Base-by-base conservation (phyloP, 768 basidiomycete species). In the Lentinus brumalis region DNA sequence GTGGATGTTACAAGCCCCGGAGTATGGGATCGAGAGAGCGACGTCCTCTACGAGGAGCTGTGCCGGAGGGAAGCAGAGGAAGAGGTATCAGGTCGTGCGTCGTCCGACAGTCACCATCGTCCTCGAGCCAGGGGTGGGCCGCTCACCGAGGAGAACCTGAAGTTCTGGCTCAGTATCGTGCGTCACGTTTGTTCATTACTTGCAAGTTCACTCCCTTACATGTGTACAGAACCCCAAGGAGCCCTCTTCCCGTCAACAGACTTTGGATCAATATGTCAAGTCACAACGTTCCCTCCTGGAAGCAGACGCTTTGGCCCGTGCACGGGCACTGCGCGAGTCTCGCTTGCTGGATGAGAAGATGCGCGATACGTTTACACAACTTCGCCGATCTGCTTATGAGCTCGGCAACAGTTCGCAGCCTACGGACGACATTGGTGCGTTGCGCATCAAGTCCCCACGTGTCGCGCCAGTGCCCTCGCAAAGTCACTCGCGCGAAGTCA, bases 1-100 rank as follows among this genome's bases (percentile, higher is more conserved):
- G 94, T 99, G 29, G 84, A 92, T 72, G 97, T 97, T 21, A 83
- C 87, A 3, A 85, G 87, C 31, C 86, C 88, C 10, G 93, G 94
- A 1, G 83, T 91, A 8, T 99, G 97, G 97, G 93, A 92, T 0
- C 82, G 97, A 41, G 89, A 89, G 63, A 95, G 93, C 70, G 96
- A 99, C 70, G 85, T 80, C 11, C 77, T 83, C 32, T 96, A 83
- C 58, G 85, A 92, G 41, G 96, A 98, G 42, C 77, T 96, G 26
- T 77, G 87, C 61, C 77, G 80, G 61, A 79, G 86, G 63, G 94
- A 96, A 67, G 76, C 79, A 38, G 89, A 91, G 52, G 91, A 91
- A 57, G 86, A 86, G 64, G 76, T 74, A 0, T 74, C 75, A 5
- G 86, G 87, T 15, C 64, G 80, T 8, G 67, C 81, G 6, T 62